Base-by-base conservation (phyloP, 441 rosid species). In the Kokia cookei region DNA sequence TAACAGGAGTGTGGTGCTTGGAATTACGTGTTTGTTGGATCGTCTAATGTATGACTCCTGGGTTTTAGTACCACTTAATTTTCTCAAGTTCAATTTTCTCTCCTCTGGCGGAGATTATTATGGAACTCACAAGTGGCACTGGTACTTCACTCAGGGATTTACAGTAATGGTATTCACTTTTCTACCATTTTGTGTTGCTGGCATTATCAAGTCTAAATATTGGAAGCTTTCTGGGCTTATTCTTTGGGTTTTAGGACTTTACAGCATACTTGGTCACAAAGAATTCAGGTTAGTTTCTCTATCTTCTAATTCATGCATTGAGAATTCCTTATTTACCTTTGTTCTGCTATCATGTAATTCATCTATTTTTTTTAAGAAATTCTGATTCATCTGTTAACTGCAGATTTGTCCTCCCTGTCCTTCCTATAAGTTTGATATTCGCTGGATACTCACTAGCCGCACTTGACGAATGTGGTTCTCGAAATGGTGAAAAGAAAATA, bases 61-160 rank as follows among this genome's bases (percentile, higher is more conserved):
- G 99, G 82, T 93, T 81, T 82, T 90, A 72, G 97, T 89, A 63
- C 98, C 98, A 66, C 86, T 91, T 76, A 93, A 93, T 82, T 95
- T 95, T 81, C 88, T 95, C 7, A 84, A 83, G 87, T 93, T 91
- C 91, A 95, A 95, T 84, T 91, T 95, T 87, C 91, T 95, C 83
- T 90, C 97, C 76, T 84, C 97, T 6, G 97, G 99, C 1, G 93
- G 98, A 70, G 98, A 93, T 83, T 88, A 89, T 81, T 93, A 93
- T 58, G 99, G 99, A 85, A 93, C 97, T 81, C 97, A 93, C 81
- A 81, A 85, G 76, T 91, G 99, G 99, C 99, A 93, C 83, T 93
- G 98, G 98, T 93, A 95, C 89, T 90, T 91, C 87, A 84, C 89
- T 80, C 97, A 92, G 80, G 99, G 99, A 66, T 93, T 93, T 83